phyloP scores from a whole-genome alignment of 2,329 filamentous ascomycete species.

The Paraconiothyrium brasiliense region DNA sequence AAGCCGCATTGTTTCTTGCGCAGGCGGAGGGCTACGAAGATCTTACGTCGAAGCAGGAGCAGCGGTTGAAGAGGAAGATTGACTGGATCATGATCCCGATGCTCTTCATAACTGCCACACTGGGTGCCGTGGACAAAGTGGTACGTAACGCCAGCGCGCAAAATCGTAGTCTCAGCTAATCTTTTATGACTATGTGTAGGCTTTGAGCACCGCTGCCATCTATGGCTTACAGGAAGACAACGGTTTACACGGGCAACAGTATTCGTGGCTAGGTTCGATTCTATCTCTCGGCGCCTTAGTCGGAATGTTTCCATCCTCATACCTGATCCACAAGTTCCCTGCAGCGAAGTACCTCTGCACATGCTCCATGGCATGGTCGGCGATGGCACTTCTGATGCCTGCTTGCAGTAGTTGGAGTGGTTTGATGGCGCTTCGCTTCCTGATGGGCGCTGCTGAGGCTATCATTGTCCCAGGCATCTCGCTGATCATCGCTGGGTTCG shows the following conservation, averaged over 20 bases:
- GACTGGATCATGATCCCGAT: slow-evolving; percentile 9
- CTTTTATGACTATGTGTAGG: too few species aligned
- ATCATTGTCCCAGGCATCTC: slow-evolving; percentile 23
- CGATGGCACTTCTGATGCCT: slow-evolving; percentile 49
- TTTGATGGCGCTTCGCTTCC: slow-evolving; percentile 19
- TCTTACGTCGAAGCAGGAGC: slow-evolving; percentile 2
- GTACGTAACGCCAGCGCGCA: neutral
- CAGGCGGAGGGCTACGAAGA: neutral
- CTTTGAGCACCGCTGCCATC: slow-evolving; percentile 58
- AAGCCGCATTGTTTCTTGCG: slow-evolving; percentile 9
- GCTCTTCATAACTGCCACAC: slow-evolving; percentile 37
- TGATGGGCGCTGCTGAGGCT: slow-evolving; percentile 24
- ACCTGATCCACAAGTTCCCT: slow-evolving; percentile 55
- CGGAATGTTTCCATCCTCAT: slow-evolving; percentile 60
- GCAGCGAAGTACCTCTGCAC: slow-evolving; percentile 19
- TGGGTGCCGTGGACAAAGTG: slow-evolving; percentile 68
- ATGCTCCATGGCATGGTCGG: slow-evolving; percentile 57
- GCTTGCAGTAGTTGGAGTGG: slow-evolving; percentile 17
- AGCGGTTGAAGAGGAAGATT: slow-evolving; percentile 10
- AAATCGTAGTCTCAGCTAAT: too few species aligned
- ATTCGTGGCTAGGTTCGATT: slow-evolving; percentile 57
- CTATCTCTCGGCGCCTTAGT: slow-evolving; percentile 60
- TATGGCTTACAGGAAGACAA: slow-evolving; percentile 55
- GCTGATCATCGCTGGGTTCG: slow-evolving; percentile 17
- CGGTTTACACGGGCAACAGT: slow-evolving; percentile 54